Percentiles rank a stretch among this genome's conserved stretches.
Conservation (phyloP, 192 early-diverging fungal genomes). For the Rhizophagus sp. region DNA sequence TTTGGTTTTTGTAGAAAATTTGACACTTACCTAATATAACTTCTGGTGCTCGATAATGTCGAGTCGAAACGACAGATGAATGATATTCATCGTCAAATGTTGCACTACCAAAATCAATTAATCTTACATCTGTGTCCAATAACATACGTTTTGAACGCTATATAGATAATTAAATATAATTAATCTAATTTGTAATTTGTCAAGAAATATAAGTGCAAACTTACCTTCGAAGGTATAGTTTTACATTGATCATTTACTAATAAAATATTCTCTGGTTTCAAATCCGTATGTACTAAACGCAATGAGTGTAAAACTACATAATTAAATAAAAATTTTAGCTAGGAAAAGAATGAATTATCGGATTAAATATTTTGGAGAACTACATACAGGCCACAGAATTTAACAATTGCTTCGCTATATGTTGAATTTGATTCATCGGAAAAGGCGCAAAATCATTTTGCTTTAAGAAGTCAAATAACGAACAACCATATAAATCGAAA, state of each 20-base stretch:
- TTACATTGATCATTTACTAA: slow-evolving; percentile 64
- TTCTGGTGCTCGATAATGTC: slow-evolving; percentile 97
- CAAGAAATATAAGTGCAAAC: not conserved
- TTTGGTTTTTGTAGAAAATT: not conserved
- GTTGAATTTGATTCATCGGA: slow-evolving; percentile 79
- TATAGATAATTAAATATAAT: slow-evolving; percentile 34
- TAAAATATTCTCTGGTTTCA: slow-evolving; percentile 96
- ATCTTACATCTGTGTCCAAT: slow-evolving; percentile 66
- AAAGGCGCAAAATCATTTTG: slow-evolving; percentile 89
- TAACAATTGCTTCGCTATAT: slow-evolving; percentile 83
- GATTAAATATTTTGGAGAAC: not conserved
- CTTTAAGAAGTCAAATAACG: slow-evolving; percentile 96
- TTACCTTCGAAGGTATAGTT: slow-evolving; percentile 50
- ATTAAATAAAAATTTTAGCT: too few species aligned
- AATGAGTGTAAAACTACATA: slow-evolving; percentile 76
- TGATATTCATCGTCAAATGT: slow-evolving; percentile 94
- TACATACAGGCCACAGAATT: slow-evolving; percentile 76
- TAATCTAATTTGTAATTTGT: not conserved
- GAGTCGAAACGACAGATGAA: slow-evolving; percentile 85
- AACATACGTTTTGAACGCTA: slow-evolving; percentile 64
- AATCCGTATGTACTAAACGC: slow-evolving; percentile 91
- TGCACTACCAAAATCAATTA: slow-evolving; percentile 97
- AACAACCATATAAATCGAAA: slow-evolving; percentile 86
- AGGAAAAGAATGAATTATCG: too few species aligned
- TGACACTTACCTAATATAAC: slow-evolving; percentile 75